A percentile compares a stretch with the other conserved stretches of the same genome.
Conservation (phyloP, 139 green algal genomes). For the Chloropicon primus region DNA sequence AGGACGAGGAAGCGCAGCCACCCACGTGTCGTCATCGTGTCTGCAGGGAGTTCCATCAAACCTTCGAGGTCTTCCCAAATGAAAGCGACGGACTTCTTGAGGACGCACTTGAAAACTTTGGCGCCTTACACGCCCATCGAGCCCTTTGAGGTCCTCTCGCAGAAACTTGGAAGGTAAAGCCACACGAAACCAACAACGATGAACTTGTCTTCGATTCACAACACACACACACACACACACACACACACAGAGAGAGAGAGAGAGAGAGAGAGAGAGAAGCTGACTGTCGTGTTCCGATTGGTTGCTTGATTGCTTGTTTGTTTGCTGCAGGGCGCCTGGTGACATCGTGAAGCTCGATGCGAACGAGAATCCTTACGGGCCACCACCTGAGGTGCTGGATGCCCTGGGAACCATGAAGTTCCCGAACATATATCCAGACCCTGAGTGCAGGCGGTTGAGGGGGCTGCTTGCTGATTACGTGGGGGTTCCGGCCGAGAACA, state of each 20-base stretch:
- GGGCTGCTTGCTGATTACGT: conserved; percentile 50
- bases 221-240: too few relatives aligned
- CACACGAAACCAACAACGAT: too few relatives aligned
- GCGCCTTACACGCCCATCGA: conserved; percentile 94
- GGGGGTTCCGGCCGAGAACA: conserved; percentile 64
- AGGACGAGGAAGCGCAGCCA: too few relatives aligned
- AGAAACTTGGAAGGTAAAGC: conserved; percentile 3
- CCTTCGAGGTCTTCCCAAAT: not conserved
- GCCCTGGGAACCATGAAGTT: conserved; percentile 80
- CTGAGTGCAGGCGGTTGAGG: conserved; percentile 69
- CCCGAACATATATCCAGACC: conserved; percentile 96
- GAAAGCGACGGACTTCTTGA: conserved; percentile 34
- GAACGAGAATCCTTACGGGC: conserved; percentile 98
- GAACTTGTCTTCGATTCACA: too few relatives aligned
- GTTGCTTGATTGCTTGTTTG: conserved; percentile 19
- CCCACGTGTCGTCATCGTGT: too few relatives aligned
- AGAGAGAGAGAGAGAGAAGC: too few relatives aligned
- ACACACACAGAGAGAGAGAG: too few relatives aligned
- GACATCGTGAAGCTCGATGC: conserved; percentile 99
- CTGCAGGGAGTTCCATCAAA: not conserved
- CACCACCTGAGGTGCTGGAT: conserved; percentile 71
- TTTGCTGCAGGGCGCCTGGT: conserved; percentile 50
- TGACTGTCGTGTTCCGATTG: too few relatives aligned
- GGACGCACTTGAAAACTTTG: conserved; percentile 77
- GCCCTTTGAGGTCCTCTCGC: conserved; percentile 69